These are phyloP conservation scores for Ramaria rubella DNA, from an alignment of 768 basidiomycete species.

Conservation along the genomic window DNA sequence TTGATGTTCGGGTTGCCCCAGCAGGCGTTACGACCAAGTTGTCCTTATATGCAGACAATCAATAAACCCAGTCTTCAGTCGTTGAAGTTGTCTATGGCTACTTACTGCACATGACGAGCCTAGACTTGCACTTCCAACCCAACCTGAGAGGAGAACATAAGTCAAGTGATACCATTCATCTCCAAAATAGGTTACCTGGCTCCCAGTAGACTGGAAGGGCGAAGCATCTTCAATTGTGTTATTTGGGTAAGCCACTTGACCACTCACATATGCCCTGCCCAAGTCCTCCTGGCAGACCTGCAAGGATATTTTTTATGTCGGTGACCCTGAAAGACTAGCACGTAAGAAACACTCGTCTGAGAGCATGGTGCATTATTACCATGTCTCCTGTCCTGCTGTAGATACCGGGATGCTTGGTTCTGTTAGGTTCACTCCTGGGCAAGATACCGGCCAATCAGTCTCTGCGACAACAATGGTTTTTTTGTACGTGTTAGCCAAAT, in stretches of 20 bases:
- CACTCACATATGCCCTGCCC: conserved; percentile 44
- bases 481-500: conserved; percentile 39
- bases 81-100: too few species aligned
- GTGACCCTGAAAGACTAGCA: conserved; percentile 21
- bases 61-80: too few species aligned
- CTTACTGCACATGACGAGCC: conserved; percentile 25
- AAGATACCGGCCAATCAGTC: conserved; percentile 55
- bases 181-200: conserved; percentile 33
- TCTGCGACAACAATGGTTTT: conserved; percentile 59
- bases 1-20: too few species aligned
- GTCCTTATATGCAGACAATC: too few species aligned
- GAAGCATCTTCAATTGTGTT: conserved; percentile 15
- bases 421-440: conserved; percentile 39
- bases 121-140: conserved; percentile 48
- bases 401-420: conserved; percentile 42
- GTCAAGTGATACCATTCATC: not conserved
- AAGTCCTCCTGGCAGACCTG: conserved; percentile 28
- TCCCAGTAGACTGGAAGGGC: conserved; percentile 58
- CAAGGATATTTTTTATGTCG: conserved; percentile 42
- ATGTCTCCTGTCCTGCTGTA: conserved; percentile 44
- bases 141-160: conserved; percentile 19
- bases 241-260: not conserved
- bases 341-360: not conserved
- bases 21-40: too few species aligned
- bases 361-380: conserved; percentile 22